These are phyloP conservation scores for Vitis labrusca DNA, from an alignment of 164 flowering plant species.

Conservation along the genomic window DNA sequence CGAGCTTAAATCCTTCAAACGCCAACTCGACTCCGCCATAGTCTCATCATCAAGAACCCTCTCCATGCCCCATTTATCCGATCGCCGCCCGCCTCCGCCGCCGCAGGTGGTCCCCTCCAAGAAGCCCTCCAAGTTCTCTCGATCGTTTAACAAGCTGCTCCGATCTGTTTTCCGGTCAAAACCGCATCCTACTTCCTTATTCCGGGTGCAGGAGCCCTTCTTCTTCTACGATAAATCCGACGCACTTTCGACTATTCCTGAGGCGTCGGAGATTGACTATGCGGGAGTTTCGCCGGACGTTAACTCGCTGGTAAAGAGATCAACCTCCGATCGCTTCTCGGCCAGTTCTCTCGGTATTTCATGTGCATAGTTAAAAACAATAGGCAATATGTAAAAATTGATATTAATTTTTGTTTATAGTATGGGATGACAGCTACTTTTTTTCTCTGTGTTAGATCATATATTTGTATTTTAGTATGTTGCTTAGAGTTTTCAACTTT, in stretches of 20 bases:
- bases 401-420: background rate
- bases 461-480: background rate
- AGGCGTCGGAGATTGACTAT: slow-evolving; percentile 43
- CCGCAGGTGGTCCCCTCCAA: slow-evolving; percentile 4
- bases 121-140: slow-evolving; percentile 49
- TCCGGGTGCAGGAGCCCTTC: slow-evolving; percentile 9
- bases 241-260: slow-evolving; percentile 50
- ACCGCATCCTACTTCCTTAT: background rate
- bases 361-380: slow-evolving; percentile 28
- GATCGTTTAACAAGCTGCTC: slow-evolving; percentile 54
- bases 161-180: slow-evolving; percentile 46
- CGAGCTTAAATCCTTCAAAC: slow-evolving; percentile 82
- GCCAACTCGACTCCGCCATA: slow-evolving; percentile 80
- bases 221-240: slow-evolving; percentile 33
- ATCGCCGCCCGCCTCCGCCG: slow-evolving; percentile 22
- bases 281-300: slow-evolving; percentile 39
- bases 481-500: background rate
- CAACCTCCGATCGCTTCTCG: slow-evolving; percentile 50
- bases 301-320: slow-evolving; percentile 30
- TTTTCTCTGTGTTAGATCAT: background rate
- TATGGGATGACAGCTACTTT: background rate
- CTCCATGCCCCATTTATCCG: slow-evolving; percentile 75
- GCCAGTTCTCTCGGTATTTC: slow-evolving; percentile 37
- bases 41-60: slow-evolving; percentile 36
- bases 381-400: background rate